A percentile compares a stretch with the other conserved stretches of the same genome.
These are phyloP conservation scores for Xylaria acuta DNA, from an alignment of 495 filamentous ascomycete genomes.

Conservation along the genomic window DNA sequence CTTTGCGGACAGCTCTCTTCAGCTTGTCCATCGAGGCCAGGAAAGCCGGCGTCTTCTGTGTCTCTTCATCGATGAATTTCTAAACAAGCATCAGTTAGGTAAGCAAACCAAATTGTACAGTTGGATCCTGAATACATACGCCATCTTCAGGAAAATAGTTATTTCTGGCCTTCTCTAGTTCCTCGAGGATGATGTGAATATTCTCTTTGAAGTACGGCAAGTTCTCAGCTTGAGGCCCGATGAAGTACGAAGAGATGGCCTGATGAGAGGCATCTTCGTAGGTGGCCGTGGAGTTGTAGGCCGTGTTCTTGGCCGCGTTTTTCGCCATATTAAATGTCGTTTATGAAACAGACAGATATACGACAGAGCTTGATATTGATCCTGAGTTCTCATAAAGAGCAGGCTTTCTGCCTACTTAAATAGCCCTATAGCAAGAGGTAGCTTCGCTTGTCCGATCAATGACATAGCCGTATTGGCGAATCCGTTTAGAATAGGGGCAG, in stretches of 20 bases:
- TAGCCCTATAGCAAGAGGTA: background rate
- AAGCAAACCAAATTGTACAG: background rate
- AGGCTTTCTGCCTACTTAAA: background rate
- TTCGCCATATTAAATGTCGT: background rate
- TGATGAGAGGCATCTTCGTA: slow-evolving; percentile 39
- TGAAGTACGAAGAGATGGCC: slow-evolving; percentile 49
- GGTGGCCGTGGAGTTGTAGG: slow-evolving; percentile 6
- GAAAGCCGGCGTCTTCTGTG: slow-evolving; percentile 40
- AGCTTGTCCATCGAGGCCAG: slow-evolving; percentile 36
- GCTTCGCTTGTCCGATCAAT: background rate
- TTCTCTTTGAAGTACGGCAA: slow-evolving; percentile 45
- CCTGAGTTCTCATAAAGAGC: background rate
- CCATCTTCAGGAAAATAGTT: slow-evolving; percentile 42
- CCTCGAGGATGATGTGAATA: slow-evolving; percentile 44
- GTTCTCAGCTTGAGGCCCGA: slow-evolving; percentile 53
- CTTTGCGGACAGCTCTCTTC: slow-evolving; percentile 33
- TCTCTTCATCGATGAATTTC: slow-evolving; percentile 43
- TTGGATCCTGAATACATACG: slow-evolving; percentile 19
- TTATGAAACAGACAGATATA: background rate
- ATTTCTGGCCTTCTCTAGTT: slow-evolving; percentile 40
- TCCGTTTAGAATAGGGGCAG: background rate
- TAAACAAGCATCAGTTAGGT: slow-evolving; percentile 19
- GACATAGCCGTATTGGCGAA: background rate
- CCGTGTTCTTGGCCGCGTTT: slow-evolving; percentile 17
- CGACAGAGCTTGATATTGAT: background rate